Evolutionary conservation across 805 yeast species (phyloP), one percentile per base, ranked within the genome.

Genomic region (Candida ulmi): DNA sequence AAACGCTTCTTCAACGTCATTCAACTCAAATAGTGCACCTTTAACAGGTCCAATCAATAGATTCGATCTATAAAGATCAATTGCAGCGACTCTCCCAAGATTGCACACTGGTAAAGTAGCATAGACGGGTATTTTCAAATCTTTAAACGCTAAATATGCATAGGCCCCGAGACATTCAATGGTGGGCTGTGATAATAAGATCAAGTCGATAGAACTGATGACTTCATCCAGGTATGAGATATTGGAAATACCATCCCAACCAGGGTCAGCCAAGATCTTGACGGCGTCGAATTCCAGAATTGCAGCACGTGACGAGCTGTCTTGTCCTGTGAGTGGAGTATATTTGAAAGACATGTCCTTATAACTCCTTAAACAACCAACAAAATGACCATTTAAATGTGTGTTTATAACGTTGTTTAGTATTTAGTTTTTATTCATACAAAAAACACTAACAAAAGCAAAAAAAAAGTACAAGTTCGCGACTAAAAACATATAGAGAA

Each of bases 21-120:
- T 72, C 4, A 80, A 61, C 45, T 86, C 91, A 46, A 83, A 59
- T 8, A 68, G 51, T 3, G 84, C 76, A 12, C 71, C 65, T 16
- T 69, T 61, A 39, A 71, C 63, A 0, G 95, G 91, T 0, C 96
- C 96, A 30, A 85, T 63, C 1, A 88, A 54, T 1, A 96, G 95
- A 13, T 61, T 61, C 3, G 84, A 65, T 44, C 95, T 63, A 57
- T 88, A 93, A 24, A 76, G 65, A 50, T 93, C 99, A n/a, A 86
- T 76, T 0, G 95, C 83, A 5, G 95, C 70, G 15, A 87, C 77
- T 49, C 95, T 72, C 0, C 97, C 98, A 53, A 93, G 65, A 52
- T 87, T 90, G 11, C 82, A 71, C 2, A 90, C 84, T 0, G 99
- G 98, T n/a, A 88, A 62, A 0, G 99, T 91, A 0, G 97, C 78